Conservation (phyloP, 371 early-diverging fungal genomes). For the Blakeslea trispora region DNA sequence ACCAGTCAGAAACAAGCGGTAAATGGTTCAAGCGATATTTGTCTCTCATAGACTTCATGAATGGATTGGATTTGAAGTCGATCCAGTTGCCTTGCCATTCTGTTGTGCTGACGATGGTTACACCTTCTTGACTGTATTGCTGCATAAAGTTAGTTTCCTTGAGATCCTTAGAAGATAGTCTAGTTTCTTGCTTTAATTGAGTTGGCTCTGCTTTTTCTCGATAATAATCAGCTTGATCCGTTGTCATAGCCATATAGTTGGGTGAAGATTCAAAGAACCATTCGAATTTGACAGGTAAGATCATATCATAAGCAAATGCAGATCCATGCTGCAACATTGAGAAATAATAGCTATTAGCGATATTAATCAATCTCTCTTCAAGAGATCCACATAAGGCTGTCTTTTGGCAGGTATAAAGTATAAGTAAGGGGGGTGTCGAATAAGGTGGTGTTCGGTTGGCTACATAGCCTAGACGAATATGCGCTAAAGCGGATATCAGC, state of each 20-base stretch:
- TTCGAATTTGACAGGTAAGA: slow-evolving; percentile 31
- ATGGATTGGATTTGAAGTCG: slow-evolving; percentile 11
- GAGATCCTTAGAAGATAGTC: slow-evolving; percentile 6
- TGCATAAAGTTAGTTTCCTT: slow-evolving; percentile 10
- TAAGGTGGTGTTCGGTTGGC: slow-evolving; percentile 46
- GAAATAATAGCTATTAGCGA: slow-evolving; percentile 40
- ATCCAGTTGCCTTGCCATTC: slow-evolving; percentile 14
- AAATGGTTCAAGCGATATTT: slow-evolving; percentile 35
- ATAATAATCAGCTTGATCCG: slow-evolving; percentile 36
- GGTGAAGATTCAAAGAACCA: slow-evolving; percentile 41
- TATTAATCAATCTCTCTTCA: slow-evolving; percentile 31
- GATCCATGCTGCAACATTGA: slow-evolving; percentile 41
- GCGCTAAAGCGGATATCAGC: slow-evolving; percentile 37
- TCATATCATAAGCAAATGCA: slow-evolving; percentile 44
- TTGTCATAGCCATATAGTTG: slow-evolving; percentile 32
- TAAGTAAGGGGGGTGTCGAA: slow-evolving; percentile 44
- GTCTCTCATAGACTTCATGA: slow-evolving; percentile 26
- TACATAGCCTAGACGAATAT: slow-evolving; percentile 41
- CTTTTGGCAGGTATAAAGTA: slow-evolving; percentile 30
- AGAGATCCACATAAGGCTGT: slow-evolving; percentile 29
- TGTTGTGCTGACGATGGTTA: slow-evolving; percentile 13
- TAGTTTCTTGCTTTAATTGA: background rate
- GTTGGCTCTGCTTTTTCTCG: slow-evolving; percentile 18
- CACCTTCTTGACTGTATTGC: background rate
- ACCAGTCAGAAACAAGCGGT: slow-evolving; percentile 32